Base-by-base conservation (phyloP, 345 rosid genomes). In the Hibiscus syriacus region DNA sequence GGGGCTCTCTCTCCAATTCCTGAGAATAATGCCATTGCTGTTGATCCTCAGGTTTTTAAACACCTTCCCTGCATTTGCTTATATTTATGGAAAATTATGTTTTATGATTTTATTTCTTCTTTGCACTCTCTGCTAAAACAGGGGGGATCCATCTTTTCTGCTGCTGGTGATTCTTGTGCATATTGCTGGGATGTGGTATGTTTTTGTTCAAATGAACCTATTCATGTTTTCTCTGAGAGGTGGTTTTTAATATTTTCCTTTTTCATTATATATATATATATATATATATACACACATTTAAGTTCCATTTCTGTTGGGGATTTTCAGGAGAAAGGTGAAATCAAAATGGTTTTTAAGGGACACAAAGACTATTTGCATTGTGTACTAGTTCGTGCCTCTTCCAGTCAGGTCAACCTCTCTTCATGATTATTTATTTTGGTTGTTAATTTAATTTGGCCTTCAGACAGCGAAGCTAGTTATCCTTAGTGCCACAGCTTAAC, bases 141-240 rank as follows among this genome's bases (percentile, higher is more conserved):
- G 99, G 77, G 79, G 50, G 96, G 90, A 70, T 81, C 90, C 69
- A 77, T 94, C 66, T 91, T 80, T 72, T 85, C 99, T 0, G 99
- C 95, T 43, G 88, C 89, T 22, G 99, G 99, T 76, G 97, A 91
- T 79, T 94, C 95, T 75, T 83, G 83, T 67, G 97, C 95, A 7
- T 91, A 94, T 82, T 89, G 97, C 76, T 94, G 97, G 97, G 99
- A 94, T 78, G 77, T 89, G 98, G 98, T 90, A 92, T 73, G 92
- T 77, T 72, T 77, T 66, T 72, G 43, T 62, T 78, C 71, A 63
- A 74, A 66, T 70, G 72, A 76, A 69, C 69, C 57, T 65, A 1
- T 72, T 43, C 30, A 62, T 54, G 64, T 72, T 62, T 41, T 29
- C 8, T 19, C 12, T 25, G 43, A 12, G 48, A 69, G 61, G 54